Base-by-base conservation (phyloP, 1,139 yeast genomes). In the Entelexis paramagnoliae region DNA sequence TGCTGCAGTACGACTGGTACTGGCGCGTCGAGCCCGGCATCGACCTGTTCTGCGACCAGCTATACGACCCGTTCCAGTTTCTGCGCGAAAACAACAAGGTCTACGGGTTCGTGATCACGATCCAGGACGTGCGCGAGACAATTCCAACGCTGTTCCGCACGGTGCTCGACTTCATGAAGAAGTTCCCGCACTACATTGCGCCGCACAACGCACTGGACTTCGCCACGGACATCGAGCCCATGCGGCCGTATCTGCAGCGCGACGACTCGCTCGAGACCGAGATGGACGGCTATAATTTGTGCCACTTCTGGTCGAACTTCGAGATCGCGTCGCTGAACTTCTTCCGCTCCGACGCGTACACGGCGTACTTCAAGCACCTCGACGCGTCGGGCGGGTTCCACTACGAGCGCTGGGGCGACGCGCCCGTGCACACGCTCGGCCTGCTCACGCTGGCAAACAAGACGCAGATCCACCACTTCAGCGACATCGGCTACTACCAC, bases 301-400 rank as follows among this genome's bases (percentile, higher is more conserved):
- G 97, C 63, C 97, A 89, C 67, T 89, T 88, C 65, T 89, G 97
- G 97, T 82, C 94, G 26, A 89, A 89, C 66, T 88, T 89, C 64
- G 97, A 89, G 66, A 82, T 88, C 57, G 96, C 81, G 0, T 80
- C 80, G 64, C 72, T 89, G 58, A 77, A 85, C 61, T 86, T 88
- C 66, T 88, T 83, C 70, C 72, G 96, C 55, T 75, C 88, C 49
- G 76, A 82, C 50, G 78, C 73, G 19, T 89, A 89, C 66, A 66
- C 75, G 34, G 74, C 73, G n/a, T 88, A 70, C 65, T 88, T 89
- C 63, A 73, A 84, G 19, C 75, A 73, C 64, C 70, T 89, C 51
- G 93, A 87, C 63, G 57, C 71, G 46, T 68, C 80, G 0, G 95
- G 95, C 1, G 96, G 96, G 0, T 88, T 89, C 62, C 84, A 84